These are phyloP conservation scores for Coemansia sp. DNA, from an alignment of 192 early-diverging fungal species.

Conservation along the genomic window DNA sequence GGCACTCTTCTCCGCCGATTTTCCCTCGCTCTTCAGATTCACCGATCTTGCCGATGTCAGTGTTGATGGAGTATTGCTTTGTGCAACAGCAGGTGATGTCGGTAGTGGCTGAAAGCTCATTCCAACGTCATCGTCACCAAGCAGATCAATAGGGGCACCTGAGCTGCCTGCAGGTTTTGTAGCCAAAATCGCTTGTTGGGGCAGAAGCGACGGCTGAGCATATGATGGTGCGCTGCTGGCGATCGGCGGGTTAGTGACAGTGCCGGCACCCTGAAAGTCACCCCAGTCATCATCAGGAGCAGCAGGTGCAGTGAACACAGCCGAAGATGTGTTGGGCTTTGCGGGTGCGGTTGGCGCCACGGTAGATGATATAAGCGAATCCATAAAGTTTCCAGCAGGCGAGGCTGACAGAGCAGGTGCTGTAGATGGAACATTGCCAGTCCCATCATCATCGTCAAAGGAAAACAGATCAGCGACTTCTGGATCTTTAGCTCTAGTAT, in stretches of 20 bases:
- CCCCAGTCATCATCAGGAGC: slow-evolving; percentile 73
- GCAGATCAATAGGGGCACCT: slow-evolving; percentile 20
- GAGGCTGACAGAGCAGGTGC: slow-evolving; percentile 22
- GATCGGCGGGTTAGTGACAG: slow-evolving; percentile 5
- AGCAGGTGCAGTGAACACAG: slow-evolving; percentile 15
- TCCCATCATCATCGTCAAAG: slow-evolving; percentile 45
- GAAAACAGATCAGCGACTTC: slow-evolving; percentile 48
- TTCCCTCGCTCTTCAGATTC: neutral
- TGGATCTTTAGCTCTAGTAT: slow-evolving; percentile 28
- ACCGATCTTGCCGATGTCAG: neutral
- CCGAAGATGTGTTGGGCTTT: neutral
- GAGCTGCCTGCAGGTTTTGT: slow-evolving; percentile 9
- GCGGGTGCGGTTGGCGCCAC: slow-evolving; percentile 21
- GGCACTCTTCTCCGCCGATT: slow-evolving; percentile 24
- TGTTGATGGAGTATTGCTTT: slow-evolving; percentile 9
- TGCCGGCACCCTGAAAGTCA: slow-evolving; percentile 60
- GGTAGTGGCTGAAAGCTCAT: slow-evolving; percentile 31
- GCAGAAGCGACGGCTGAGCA: slow-evolving; percentile 10
- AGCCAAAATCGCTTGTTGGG: slow-evolving; percentile 8
- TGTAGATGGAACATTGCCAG: slow-evolving; percentile 19
- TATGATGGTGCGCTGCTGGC: slow-evolving; percentile 8
- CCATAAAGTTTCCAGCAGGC: slow-evolving; percentile 5
- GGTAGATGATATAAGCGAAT: slow-evolving; percentile 7
- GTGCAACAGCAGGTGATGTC: slow-evolving; percentile 13
- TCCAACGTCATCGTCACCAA: slow-evolving; percentile 25